Base-by-base conservation (phyloP, 768 basidiomycete species). In the Panellus pusillus region DNA sequence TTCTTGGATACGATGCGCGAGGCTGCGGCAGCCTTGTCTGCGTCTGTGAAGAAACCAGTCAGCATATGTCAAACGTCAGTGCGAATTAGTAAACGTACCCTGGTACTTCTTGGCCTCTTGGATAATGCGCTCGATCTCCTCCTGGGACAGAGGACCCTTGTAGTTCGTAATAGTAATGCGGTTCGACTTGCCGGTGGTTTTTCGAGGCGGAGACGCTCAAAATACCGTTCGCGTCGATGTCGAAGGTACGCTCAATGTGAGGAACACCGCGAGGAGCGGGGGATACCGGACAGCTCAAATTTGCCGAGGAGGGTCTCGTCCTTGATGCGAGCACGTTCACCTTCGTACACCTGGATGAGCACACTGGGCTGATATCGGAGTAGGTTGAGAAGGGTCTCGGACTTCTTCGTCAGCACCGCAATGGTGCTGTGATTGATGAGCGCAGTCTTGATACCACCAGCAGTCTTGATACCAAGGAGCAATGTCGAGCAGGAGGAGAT, bases 401-500 rank as follows among this genome's bases (percentile, higher is more conserved):
- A 94, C 79, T 97, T 98, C 79, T 96, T 97, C 65, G 95, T n/a
- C n/a, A n/a, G n/a, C n/a, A n/a, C n/a, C n/a, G n/a, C n/a, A n/a
- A n/a, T 97, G 61, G 96, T 98, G 81, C 98, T 98, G 50, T 94
- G 89, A 77, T 94, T 95, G 82, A 98, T 98, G 70, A 98, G 87
- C 43, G 93, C 84, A 27, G 96, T 98, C 92, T 98, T 95, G 69
- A 98, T 94, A 84, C 96, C 96, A 72, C 95, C 96, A 60, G 94
- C 93, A 35, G 96, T 98, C 79, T 98, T 95, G 66, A 98, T 97
- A 86, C 94, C 93, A 57, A 87, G 89, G 95, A 53, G 90, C 78
- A 55, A 98, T 94, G 72, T 98, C 96, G 66, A 98, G 89, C 54
- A 98, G 86, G 45, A 98, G 84, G 48, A 98, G 81, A 64, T 98